phyloP scores from a whole-genome alignment of 2,329 filamentous ascomycete genomes.

The Cordyceps militaris region DNA sequence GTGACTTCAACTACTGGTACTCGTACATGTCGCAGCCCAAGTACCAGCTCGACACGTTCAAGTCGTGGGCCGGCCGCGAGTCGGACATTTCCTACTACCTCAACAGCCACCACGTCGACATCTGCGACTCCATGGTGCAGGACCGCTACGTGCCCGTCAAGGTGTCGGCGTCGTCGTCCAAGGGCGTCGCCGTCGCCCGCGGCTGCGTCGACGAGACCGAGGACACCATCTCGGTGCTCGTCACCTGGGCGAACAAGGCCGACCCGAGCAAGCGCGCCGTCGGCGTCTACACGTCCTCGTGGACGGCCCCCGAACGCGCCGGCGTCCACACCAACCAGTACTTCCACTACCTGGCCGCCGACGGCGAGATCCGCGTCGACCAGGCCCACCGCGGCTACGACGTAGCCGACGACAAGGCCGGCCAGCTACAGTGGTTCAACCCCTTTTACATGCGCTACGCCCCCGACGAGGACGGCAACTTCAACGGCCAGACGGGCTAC shows the following conservation, averaged over 20 bases:
- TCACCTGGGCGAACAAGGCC: conserved; percentile 74
- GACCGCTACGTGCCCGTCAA: conserved; percentile 64
- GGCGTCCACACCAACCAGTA: conserved; percentile 97
- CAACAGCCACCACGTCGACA: conserved; percentile 89
- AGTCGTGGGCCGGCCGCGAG: conserved; percentile 85
- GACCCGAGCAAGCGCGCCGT: conserved; percentile 68
- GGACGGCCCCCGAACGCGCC: conserved; percentile 87
- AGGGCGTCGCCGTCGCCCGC: conserved; percentile 68
- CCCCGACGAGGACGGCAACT: conserved; percentile 91
- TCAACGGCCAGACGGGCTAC: conserved; percentile 83
- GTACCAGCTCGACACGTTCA: conserved; percentile 88
- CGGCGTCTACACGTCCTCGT: conserved; percentile 86
- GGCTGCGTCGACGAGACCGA: conserved; percentile 78
- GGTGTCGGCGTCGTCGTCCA: conserved; percentile 71
- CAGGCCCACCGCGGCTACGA: conserved; percentile 94
- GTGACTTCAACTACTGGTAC: conserved; percentile 98
- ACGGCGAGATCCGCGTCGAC: conserved; percentile 82
- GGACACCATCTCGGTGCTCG: conserved; percentile 86
- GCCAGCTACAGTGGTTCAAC: conserved; percentile 77
- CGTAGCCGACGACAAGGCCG: conserved; percentile 71
- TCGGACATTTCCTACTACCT: conserved; percentile 95
- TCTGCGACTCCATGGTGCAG: conserved; percentile 86
- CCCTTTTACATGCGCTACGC: conserved; percentile 95
- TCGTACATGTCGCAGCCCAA: conserved; percentile 94
- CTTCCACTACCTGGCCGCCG: conserved; percentile 85